These are phyloP conservation scores for Nitzschia putrida DNA, from an alignment of 108 stramenopile species.

Conservation along the genomic window DNA sequence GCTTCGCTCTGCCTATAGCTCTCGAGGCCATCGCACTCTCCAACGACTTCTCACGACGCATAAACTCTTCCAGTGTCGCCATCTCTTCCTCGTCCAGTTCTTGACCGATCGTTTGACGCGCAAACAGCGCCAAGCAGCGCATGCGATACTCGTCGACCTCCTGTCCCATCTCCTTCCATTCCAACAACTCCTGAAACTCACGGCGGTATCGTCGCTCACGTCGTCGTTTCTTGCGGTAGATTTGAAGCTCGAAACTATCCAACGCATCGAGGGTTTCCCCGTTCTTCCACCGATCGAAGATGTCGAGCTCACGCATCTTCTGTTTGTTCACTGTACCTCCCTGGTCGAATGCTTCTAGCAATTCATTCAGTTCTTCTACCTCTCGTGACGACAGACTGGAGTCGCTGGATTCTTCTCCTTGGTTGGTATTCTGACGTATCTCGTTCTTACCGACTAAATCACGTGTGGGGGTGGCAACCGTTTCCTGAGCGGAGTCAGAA, in stretches of 20 bases:
- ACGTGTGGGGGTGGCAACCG: not conserved
- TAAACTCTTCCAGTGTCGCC: conserved; percentile 1
- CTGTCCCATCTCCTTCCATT: conserved; percentile 19
- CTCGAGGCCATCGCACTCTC: not conserved
- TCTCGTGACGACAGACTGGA: conserved; percentile 27
- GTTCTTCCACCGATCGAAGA: conserved; percentile 29
- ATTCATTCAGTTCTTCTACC: conserved; percentile 25
- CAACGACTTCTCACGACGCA: not conserved
- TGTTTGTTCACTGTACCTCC: conserved; percentile 16
- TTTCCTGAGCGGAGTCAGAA: not conserved
- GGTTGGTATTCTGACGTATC: too few relatives aligned
- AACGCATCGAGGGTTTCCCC: conserved; percentile 13
- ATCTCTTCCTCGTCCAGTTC: not conserved
- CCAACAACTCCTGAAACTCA: conserved; percentile 21
- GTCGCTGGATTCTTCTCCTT: not conserved
- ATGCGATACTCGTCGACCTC: conserved; percentile 21
- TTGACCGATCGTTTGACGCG: conserved; percentile 23
- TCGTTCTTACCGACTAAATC: too few relatives aligned
- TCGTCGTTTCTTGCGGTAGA: conserved; percentile 11
- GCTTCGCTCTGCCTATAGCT: too few relatives aligned
- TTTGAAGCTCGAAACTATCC: conserved; percentile 18
- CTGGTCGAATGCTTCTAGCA: conserved; percentile 12
- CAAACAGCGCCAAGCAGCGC: conserved; percentile 17
- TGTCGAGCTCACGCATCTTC: conserved; percentile 21
- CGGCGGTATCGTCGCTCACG: conserved; percentile 14